Percentiles rank a stretch among this genome's conserved stretches.
These are phyloP conservation scores for Pseudogymnoascus sp. DNA, from an alignment of 2,329 filamentous ascomycete species.

Conservation along the genomic window DNA sequence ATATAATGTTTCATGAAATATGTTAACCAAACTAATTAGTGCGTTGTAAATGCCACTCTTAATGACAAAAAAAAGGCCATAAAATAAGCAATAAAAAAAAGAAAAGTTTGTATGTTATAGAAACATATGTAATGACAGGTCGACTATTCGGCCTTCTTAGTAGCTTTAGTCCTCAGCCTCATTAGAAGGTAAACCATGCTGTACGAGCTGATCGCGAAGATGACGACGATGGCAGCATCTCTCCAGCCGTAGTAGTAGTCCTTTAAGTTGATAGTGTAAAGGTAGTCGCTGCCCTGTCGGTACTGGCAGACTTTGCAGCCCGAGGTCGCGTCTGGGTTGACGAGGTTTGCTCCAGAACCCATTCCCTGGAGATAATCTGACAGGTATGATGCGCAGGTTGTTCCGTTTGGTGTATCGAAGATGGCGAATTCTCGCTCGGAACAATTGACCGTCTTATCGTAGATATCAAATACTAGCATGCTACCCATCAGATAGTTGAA, in stretches of 20 bases:
- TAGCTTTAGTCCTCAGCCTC: conserved; percentile 43
- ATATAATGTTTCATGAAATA: conserved; percentile 15
- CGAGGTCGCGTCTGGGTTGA: conserved; percentile 52
- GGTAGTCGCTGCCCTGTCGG: conserved; percentile 52
- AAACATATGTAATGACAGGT: conserved; percentile 32
- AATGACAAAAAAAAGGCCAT: conserved; percentile 29
- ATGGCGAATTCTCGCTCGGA: conserved; percentile 42
- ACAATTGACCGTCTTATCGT: conserved; percentile 43
- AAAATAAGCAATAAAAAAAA: conserved; percentile 30
- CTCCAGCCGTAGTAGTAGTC: conserved; percentile 62
- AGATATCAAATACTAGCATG: conserved; percentile 48
- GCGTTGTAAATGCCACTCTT: not conserved
- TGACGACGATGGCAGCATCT: conserved; percentile 47
- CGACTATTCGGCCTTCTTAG: conserved; percentile 36
- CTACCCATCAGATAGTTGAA: conserved; percentile 57
- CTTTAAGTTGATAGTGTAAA: conserved; percentile 52
- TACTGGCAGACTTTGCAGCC: conserved; percentile 59
- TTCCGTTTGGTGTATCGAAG: conserved; percentile 33
- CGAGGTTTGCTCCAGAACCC: conserved; percentile 39
- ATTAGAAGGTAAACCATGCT: conserved; percentile 41
- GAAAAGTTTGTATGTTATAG: conserved; percentile 53
- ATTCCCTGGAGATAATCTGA: conserved; percentile 41
- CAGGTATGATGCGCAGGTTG: conserved; percentile 56
- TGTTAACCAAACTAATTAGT: not conserved
- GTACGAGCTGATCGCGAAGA: conserved; percentile 40